These are phyloP conservation scores for Mortierella polycephala DNA, from an alignment of 371 early-diverging fungal species.

Conservation along the genomic window DNA sequence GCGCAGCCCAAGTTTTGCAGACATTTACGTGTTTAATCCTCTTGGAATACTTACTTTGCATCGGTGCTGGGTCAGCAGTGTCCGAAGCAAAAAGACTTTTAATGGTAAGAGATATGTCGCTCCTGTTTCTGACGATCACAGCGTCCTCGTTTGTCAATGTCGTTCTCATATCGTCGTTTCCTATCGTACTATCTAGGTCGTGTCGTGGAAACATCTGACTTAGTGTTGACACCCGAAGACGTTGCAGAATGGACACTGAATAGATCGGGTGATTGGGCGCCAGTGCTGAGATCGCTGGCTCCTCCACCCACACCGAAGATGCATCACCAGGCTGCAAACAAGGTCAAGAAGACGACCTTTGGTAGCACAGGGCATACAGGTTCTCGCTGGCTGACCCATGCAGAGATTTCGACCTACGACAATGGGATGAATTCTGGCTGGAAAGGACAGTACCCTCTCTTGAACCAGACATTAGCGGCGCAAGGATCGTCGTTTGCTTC, in stretches of 20 bases:
- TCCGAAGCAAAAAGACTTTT: constrained; percentile 60
- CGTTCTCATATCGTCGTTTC: not conserved
- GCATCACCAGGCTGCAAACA: constrained; percentile 3
- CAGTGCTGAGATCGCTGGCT: constrained; percentile 35
- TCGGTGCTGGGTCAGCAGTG: constrained; percentile 69
- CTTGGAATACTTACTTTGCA: constrained; percentile 66
- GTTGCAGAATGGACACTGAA: constrained; percentile 71
- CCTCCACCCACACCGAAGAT: constrained; percentile 10
- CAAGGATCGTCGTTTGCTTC: constrained; percentile 17
- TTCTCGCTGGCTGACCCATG: constrained; percentile 63
- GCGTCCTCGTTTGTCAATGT: too few relatives aligned
- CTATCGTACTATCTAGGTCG: constrained; percentile 42
- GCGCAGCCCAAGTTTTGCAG: constrained; percentile 62
- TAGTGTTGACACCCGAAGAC: constrained; percentile 66
- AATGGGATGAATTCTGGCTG: constrained; percentile 53
- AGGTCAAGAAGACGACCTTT: constrained; percentile 6
- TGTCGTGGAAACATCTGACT: constrained; percentile 60
- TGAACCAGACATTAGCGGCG: constrained; percentile 37
- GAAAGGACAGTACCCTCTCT: constrained; percentile 51
- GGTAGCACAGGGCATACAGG: constrained; percentile 11
- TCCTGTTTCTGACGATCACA: not conserved
- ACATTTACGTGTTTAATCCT: constrained; percentile 70
- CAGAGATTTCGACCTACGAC: constrained; percentile 66
- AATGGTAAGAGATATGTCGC: constrained; percentile 34
- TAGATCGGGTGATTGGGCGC: constrained; percentile 62